Evolutionary conservation across 495 filamentous ascomycete species (phyloP), one percentile per base, ranked within the genome.

Genomic region (Tuber aestivum): DNA sequence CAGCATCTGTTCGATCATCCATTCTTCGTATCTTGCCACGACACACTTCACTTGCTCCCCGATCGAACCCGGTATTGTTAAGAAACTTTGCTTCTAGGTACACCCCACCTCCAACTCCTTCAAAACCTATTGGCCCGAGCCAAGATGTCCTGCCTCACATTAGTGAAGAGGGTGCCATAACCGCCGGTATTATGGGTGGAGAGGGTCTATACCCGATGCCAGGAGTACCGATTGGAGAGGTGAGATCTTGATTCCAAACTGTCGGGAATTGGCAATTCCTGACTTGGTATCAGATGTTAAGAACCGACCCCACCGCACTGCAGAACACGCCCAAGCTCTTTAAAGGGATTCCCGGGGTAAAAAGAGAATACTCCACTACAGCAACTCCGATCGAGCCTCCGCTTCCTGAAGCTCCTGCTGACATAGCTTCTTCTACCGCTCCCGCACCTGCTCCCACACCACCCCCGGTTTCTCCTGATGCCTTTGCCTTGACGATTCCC

Each of bases 251-350:
- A 10, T 70, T 40, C 50, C n/a, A 35, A 73, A 27, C 45, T 61
- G 18, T 68, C n/a, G 35, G 18, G 48, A 23, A 37, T 72, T 35
- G 45, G 65, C 35, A 72, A 40, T 78, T 69, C 61, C 70, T 45
- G 72, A 75, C 42, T 21, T 18, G 18, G 61, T 12, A 38, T 72
- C 78, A 94, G 91, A 87, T 93, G 75, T 85, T 94, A 65, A 84
- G 89, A 76, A 89, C 88, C 70, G 90, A 92, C 78, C 86, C 89
- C 76, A 86, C 90, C 71, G 87, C 86, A 73, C 85, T 86, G 79
- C 88, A 91, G 75, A 88, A 92, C 70, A 89, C 90, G 41, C 91
- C 92, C 38, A 87, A 91, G 83, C 87, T 93, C 9, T 87, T 93
- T 83, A 87, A 90, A 77, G 87, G 91, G 35, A 50, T 70, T 37